Evolutionary conservation across 176 grass and related monocot genomes (phyloP), one percentile per base, ranked within the genome.

Genomic region (Pharus latifolius): DNA sequence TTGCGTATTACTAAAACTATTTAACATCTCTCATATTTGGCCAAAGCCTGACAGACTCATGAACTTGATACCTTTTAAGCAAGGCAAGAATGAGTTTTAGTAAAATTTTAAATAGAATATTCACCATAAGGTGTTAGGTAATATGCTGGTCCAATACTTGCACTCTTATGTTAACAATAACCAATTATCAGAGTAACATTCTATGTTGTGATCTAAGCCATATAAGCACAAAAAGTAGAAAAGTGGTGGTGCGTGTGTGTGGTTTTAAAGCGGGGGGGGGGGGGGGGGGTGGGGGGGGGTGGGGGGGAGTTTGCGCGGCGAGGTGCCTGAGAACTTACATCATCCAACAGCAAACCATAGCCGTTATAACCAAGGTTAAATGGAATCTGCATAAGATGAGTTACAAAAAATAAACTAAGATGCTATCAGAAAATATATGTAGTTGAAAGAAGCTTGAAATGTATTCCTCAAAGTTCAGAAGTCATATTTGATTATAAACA

Each of bases 331-430:
- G 59, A 73, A 77, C 83, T 94, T 86, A 89, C 90, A 94, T 94
- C 90, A 94, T 89, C 86, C 90, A 94, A 82, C 79, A 83, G 65
- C 90, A 94, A 60, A 83, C 11, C 19, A 77, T 75, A 73, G 90
- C 86, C 20, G 90, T 89, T 18, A 65, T 51, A 15, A 94, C 71
- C 78, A 94, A 72, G n/a, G 90, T 94, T 63, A 89, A 79, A 89
- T 89, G 90, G 65, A 94, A 86, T 66, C 86, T 93, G 86, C 68
- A 81, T 29, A 57, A 49, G 26, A 82, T 19, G 57, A 66, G 14
- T 51, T 2, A 75, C 26, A 43, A 29, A n/a, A 63, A 77, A 24
- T 67, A 52, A 34, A 73, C 27, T 60, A 45, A 27, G 4, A 64
- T 12, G 25, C 9, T 35, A 17, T 17, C 2, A 25, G 14, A 64